These are phyloP conservation scores for Malus orientalis DNA, from an alignment of 306 rosid species.

Conservation along the genomic window DNA sequence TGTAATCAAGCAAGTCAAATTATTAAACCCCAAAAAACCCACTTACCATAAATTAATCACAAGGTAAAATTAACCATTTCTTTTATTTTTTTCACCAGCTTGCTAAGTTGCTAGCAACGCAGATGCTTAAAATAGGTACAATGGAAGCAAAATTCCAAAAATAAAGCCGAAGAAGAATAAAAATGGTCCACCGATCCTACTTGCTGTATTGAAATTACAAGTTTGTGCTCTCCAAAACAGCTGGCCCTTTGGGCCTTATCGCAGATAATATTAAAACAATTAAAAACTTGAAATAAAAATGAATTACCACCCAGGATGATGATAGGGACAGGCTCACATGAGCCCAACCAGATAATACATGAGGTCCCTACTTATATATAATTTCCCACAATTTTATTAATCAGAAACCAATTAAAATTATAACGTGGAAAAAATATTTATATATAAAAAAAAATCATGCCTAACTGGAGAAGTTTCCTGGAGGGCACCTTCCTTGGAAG, in stretches of 20 bases:
- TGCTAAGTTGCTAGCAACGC: not conserved
- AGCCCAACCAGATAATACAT: constrained; percentile 44
- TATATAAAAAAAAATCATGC: not conserved
- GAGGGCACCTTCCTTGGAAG: constrained; percentile 12
- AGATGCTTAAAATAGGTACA: not conserved
- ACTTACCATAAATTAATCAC: not conserved
- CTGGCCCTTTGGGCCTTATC: constrained; percentile 31
- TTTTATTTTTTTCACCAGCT: not conserved
- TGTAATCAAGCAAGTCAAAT: not conserved
- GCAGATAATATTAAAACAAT: not conserved
- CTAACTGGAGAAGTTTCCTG: constrained; percentile 22
- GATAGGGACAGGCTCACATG: constrained; percentile 49
- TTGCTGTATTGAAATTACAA: constrained; percentile 29
- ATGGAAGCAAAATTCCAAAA: constrained; percentile 15
- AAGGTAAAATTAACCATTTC: not conserved
- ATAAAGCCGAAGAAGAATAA: constrained; percentile 5
- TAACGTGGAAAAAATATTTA: not conserved
- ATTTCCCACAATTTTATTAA: constrained; percentile 9
- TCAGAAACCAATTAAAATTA: not conserved
- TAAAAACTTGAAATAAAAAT: not conserved
- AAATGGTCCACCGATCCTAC: constrained; percentile 39
- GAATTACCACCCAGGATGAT: constrained; percentile 23
- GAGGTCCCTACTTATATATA: constrained; percentile 31
- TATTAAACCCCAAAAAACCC: not conserved
- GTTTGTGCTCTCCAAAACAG: constrained; percentile 33